Evolutionary conservation across 108 stramenopile species (phyloP).

Genomic region (Pseudonitzschia delicatissima): DNA sequence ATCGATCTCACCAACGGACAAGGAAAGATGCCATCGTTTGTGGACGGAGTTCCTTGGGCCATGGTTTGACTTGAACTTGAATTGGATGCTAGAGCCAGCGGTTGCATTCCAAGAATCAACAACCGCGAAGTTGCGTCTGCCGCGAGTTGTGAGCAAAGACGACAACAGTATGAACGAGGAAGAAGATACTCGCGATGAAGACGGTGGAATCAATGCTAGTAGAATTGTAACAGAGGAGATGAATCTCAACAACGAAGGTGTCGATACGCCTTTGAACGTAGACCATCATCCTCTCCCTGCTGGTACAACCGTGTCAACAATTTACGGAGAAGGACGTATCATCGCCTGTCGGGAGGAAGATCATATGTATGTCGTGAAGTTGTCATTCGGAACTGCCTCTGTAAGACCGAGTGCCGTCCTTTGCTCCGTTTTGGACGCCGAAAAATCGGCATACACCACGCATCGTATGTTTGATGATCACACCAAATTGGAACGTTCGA

Average conservation of each 20-base stretch:
- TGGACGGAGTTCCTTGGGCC: conserved; percentile 88
- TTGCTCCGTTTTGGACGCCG: conserved; percentile 64
- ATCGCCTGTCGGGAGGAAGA: conserved; percentile 48
- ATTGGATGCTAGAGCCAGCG: conserved; percentile 78
- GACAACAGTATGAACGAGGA: conserved; percentile 55
- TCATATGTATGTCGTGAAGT: conserved; percentile 53
- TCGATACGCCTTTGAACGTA: conserved; percentile 11
- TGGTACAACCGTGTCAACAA: conserved; percentile 67
- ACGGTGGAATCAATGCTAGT: conserved; percentile 19
- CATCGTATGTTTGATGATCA: conserved; percentile 62
- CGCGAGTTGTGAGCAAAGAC: conserved; percentile 39
- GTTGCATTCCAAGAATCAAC: conserved; percentile 41
- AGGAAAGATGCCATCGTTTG: conserved; percentile 78
- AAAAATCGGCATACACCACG: conserved; percentile 64
- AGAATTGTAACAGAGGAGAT: conserved; percentile 43
- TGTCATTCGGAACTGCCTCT: conserved; percentile 50
- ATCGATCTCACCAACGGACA: conserved; percentile 72
- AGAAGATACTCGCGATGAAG: conserved; percentile 28
- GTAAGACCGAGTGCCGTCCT: conserved; percentile 64
- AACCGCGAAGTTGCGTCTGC: conserved; percentile 15
- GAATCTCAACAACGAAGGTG: conserved; percentile 21
- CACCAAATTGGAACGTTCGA: conserved; percentile 49
- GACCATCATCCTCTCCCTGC: conserved; percentile 74
- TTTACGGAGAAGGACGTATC: conserved; percentile 68
- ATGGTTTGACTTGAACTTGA: conserved; percentile 68